These are phyloP conservation scores for Kodamaea laetipori DNA, from an alignment of 805 yeast genomes.

Conservation along the genomic window DNA sequence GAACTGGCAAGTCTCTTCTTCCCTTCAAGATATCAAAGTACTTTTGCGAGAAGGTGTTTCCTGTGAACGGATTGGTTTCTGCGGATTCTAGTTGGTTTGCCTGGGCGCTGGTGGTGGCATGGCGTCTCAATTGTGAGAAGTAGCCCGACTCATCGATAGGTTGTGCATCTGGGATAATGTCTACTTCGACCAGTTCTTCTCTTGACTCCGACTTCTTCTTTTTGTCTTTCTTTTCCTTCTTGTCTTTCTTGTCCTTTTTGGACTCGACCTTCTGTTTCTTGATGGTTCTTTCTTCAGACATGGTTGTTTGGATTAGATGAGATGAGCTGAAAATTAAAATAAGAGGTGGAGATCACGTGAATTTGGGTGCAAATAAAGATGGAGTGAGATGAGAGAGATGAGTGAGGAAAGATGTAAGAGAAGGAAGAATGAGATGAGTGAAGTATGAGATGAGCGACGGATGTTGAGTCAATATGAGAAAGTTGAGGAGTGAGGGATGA, in stretches of 20 bases:
- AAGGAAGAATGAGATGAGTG: too few species aligned
- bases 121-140: conserved; percentile 45
- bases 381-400: background rate
- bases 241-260: conserved; percentile 51
- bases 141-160: conserved; percentile 2
- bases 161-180: conserved; percentile 38
- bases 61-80: conserved; percentile 77
- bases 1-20: conserved; percentile 90
- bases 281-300: conserved; percentile 40
- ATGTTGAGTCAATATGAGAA: background rate
- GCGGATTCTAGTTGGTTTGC: conserved; percentile 63
- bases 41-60: conserved; percentile 56
- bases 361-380: too few species aligned
- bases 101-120: conserved; percentile 64
- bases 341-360: background rate
- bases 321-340: conserved; percentile 6
- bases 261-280: conserved; percentile 56
- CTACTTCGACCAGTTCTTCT: conserved; percentile 11
- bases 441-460: background rate
- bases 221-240: conserved; percentile 26
- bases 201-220: conserved; percentile 3
- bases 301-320: conserved; percentile 10
- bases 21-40: conserved; percentile 77
- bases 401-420: too few species aligned
- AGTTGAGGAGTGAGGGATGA: too few species aligned